Percentiles rank a stretch among this genome's conserved stretches.
phyloP scores from a whole-genome alignment of 805 yeast genomes.

The Candida vartiovaarae region DNA sequence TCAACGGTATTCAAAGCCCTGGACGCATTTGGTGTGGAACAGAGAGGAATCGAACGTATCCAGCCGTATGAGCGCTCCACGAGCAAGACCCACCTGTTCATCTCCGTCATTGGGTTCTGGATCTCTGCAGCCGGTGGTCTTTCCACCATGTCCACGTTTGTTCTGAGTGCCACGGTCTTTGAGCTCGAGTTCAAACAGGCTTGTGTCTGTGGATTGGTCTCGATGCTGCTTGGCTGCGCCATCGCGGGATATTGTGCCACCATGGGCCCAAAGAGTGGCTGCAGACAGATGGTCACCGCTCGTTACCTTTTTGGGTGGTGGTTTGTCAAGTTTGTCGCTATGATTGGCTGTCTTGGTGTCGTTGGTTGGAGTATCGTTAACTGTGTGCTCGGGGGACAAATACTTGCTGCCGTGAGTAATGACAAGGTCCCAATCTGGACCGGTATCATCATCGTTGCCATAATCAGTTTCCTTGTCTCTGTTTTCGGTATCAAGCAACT shows the following conservation, averaged over 20 bases:
- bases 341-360: slow-evolving; percentile 67
- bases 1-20: slow-evolving; percentile 35
- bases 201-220: slow-evolving; percentile 53
- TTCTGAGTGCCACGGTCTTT: slow-evolving; percentile 66
- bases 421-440: slow-evolving; percentile 62
- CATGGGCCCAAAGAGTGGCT: slow-evolving; percentile 88
- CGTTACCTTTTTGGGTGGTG: slow-evolving; percentile 81
- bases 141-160: slow-evolving; percentile 83
- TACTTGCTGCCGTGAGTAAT: slow-evolving; percentile 56
- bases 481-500: slow-evolving; percentile 74
- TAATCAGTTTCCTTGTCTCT: slow-evolving; percentile 57
- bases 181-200: slow-evolving; percentile 63
- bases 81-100: slow-evolving; percentile 24
- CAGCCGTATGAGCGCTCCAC: slow-evolving; percentile 58
- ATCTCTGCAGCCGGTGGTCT: slow-evolving; percentile 79
- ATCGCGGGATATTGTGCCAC: slow-evolving; percentile 78
- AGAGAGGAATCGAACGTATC: slow-evolving; percentile 74
- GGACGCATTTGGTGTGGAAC: slow-evolving; percentile 61
- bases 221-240: slow-evolving; percentile 60
- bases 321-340: slow-evolving; percentile 68
- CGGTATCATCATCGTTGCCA: slow-evolving; percentile 67
- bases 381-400: slow-evolving; percentile 83
- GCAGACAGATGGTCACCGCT: slow-evolving; percentile 82
- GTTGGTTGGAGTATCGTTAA: slow-evolving; percentile 95
- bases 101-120: slow-evolving; percentile 69